Base-by-base conservation (phyloP, 208 protist species). In the Trypanosoma theileri region DNA sequence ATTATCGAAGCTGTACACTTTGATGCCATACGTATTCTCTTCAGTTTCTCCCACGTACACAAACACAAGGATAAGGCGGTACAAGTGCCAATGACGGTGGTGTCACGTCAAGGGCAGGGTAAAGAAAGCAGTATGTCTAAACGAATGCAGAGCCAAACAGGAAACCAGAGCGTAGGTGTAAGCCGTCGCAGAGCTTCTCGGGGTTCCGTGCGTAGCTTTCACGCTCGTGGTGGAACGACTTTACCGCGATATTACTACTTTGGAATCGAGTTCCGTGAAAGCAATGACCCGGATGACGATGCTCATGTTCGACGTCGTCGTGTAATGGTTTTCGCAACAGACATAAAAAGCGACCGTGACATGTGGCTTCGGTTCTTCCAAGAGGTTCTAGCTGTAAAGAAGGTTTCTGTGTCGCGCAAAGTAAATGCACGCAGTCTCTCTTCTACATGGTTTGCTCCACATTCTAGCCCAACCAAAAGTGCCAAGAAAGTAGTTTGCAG, bases 221-320 rank as follows among this genome's bases (percentile, higher is more conserved):
- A 31, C 16, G 3, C 46, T 17, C 22, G 28, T 40, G 57, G 31
- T 55, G 66, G 48, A 10, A 65, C 72, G 24, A 41, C 19, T 11
- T 46, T 77, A 1, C 51, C 53, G 1, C 55, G 73, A 9, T 88
- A 80, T 62, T 70, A 86, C 59, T 89, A 84, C 73, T 89, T 89
- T 73, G 83, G 83, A 24, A 52, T 86, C 17, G 83, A 89, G 48
- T 66, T 58, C 22, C 10, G 41, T 42, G 26, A 57, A 59, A 66
- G 60, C 19, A 54, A 81, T 14, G 35, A 61, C 35, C 54, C 26
- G 6, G 59, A 77, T 48, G 14, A 53, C 11, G 46, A 19, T 22
- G 66, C 66, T 1, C n/a, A 35, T 16, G 35, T 56, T 11, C 28
- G 71, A n/a, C 77, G 68, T 6, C 71, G 74, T n/a, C 57, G 59